Base-by-base conservation (phyloP, 176 grass and related monocot genomes). In the Alloteropsis semialata region DNA sequence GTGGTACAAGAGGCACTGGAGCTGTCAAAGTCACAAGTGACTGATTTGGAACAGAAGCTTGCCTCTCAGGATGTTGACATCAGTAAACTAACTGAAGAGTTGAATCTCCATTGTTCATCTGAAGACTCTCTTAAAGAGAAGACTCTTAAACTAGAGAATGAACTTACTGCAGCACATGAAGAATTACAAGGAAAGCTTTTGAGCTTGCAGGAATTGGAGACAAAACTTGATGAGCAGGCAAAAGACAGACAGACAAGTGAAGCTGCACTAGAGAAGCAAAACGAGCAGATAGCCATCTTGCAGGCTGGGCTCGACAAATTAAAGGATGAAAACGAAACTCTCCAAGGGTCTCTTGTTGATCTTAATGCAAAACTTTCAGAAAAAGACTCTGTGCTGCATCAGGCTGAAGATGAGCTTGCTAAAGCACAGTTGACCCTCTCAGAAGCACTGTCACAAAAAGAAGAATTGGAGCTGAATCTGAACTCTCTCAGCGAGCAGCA, bases 1-100 rank as follows among this genome's bases (percentile, higher is more conserved):
- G 66, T 55, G 38, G 68, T 92, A 79, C 86, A 93, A 55, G 87
- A 95, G 37, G 80, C 85, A 54, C 74, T 98, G 48, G 87, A 90
- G 56, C 77, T 91, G 39, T 90, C 92, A 67, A 93, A 91, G 83
- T 86, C 80, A 39, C 88, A 93, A 81, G 79, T 91, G 42, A 53
- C 46, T 72, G 75, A 93, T 88, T 88, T 94, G 84, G 91, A 94
- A 69, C 72, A 91, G 83, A 94, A 94, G 63, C 76, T 97, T 80
- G 55, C 75, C 59, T 92, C 87, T 60, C 91, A 89, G 81, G 90
- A 94, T 63, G 76, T 69, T 56, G 68, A 62, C 75, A 76, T 93
- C 37, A 84, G 82, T 79, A 86, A 89, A 77, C 75, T 98, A 61
- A 84, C 75, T 55, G 85, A 98, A 90, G 92, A 98, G 79, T 68